phyloP scores from a whole-genome alignment of 305 asterid genomes.

The Stenogyne calaminthoides region DNA sequence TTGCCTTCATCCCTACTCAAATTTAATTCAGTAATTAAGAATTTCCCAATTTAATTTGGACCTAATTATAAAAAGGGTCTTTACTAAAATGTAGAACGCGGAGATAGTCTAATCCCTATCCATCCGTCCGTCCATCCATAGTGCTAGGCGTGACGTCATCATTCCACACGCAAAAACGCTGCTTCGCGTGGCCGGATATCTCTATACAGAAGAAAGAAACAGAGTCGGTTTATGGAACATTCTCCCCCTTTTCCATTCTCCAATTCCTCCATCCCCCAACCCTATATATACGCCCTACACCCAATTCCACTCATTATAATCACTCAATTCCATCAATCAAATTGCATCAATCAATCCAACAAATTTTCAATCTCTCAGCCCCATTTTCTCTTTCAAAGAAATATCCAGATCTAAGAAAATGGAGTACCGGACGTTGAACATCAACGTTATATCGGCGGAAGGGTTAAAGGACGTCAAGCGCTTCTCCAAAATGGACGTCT shows the following conservation, averaged over 20 bases:
- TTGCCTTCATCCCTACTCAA: too few relatives aligned
- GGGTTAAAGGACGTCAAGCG: conserved; percentile 60
- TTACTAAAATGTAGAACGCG: too few relatives aligned
- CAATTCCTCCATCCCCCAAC: neutral
- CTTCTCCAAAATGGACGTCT: conserved; percentile 69
- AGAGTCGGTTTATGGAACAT: conserved; percentile 24
- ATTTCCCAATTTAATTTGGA: too few relatives aligned
- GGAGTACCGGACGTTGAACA: conserved; percentile 64
- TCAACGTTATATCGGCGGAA: conserved; percentile 65
- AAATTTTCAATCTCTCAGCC: neutral
- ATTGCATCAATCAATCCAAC: neutral
- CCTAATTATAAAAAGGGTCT: too few relatives aligned
- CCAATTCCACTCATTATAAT: neutral
- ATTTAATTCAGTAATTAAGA: too few relatives aligned
- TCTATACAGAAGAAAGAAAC: too few relatives aligned
- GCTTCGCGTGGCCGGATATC: too few relatives aligned
- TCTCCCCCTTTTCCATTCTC: conserved; percentile 4
- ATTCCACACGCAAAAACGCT: too few relatives aligned
- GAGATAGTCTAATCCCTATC: too few relatives aligned
- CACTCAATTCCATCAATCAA: neutral
- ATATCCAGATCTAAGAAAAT: conserved; percentile 19
- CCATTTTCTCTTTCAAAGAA: neutral
- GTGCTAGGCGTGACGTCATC: too few relatives aligned
- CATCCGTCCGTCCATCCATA: too few relatives aligned
- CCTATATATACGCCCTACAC: neutral